These are phyloP conservation scores for Geranium rotundifolium DNA, from an alignment of 345 rosid genomes.

Conservation along the genomic window DNA sequence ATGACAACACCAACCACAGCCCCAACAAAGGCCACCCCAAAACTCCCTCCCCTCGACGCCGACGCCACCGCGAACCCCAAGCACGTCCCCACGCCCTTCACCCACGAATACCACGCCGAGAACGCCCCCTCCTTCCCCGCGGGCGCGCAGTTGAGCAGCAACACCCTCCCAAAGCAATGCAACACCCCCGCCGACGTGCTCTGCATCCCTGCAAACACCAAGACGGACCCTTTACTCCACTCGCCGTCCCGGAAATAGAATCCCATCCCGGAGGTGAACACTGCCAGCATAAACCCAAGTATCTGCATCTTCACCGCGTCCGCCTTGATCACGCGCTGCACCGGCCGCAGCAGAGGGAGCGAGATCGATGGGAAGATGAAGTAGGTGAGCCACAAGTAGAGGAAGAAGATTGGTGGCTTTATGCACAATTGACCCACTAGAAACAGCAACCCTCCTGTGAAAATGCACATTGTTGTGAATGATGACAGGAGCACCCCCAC, in stretches of 20 bases:
- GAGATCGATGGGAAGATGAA: constrained; percentile 39
- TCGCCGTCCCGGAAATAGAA: constrained; percentile 21
- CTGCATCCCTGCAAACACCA: constrained; percentile 38
- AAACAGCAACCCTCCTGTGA: constrained; percentile 29
- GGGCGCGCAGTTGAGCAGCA: constrained; percentile 40
- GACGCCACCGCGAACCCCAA: constrained; percentile 43
- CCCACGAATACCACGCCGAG: constrained; percentile 41
- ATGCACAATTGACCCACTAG: constrained; percentile 39
- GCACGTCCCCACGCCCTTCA: constrained; percentile 31
- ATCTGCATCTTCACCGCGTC: constrained; percentile 40
- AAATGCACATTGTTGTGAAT: constrained; percentile 49
- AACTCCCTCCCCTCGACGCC: constrained; percentile 24
- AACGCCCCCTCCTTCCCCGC: constrained; percentile 45
- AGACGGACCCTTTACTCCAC: constrained; percentile 29
- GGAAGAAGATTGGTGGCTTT: constrained; percentile 21
- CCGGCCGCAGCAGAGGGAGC: constrained; percentile 32
- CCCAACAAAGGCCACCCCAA: constrained; percentile 24
- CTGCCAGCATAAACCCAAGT: constrained; percentile 33
- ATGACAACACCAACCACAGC: constrained; percentile 21
- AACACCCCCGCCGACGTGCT: constrained; percentile 38
- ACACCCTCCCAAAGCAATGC: constrained; percentile 37
- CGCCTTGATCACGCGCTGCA: constrained; percentile 29
- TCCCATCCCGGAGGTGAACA: constrained; percentile 34
- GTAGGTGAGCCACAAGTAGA: constrained; percentile 35
- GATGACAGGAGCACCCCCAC: constrained; percentile 31